Evolutionary conservation across 345 rosid genomes (phyloP).

Genomic region (Acer saccharum): DNA sequence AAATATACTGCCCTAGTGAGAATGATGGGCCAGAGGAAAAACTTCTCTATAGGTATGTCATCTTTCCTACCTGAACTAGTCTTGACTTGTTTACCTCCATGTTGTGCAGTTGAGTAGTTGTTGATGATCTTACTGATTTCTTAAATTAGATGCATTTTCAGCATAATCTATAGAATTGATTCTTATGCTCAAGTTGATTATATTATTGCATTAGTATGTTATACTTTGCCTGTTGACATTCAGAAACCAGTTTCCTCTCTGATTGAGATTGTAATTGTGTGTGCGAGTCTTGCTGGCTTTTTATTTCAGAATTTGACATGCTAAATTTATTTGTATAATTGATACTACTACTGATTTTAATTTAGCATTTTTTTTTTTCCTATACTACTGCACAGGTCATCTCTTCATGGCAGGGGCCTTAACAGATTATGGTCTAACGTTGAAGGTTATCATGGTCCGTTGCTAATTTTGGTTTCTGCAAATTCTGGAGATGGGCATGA

Average conservation of each 20-base stretch:
- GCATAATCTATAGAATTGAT: neutral
- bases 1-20: slow-evolving; percentile 38
- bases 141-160: neutral
- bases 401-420: slow-evolving; percentile 82
- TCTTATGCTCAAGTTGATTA: neutral
- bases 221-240: neutral
- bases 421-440: slow-evolving; percentile 85
- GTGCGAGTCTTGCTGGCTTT: too few relatives aligned
- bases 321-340: neutral
- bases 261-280: neutral
- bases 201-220: neutral
- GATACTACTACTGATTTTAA: neutral
- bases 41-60: slow-evolving; percentile 69
- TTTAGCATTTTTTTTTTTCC: neutral
- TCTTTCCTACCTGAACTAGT: neutral
- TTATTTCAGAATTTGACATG: neutral
- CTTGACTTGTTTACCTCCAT: slow-evolving; percentile 11
- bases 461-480: slow-evolving; percentile 67
- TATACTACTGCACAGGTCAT: slow-evolving; percentile 55
- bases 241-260: neutral
- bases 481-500: slow-evolving; percentile 44
- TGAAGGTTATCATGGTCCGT: slow-evolving; percentile 83
- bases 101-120: neutral
- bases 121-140: neutral
- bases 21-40: slow-evolving; percentile 39